Conservation (phyloP, 441 rosid genomes). For the Aquilaria agallochum region DNA sequence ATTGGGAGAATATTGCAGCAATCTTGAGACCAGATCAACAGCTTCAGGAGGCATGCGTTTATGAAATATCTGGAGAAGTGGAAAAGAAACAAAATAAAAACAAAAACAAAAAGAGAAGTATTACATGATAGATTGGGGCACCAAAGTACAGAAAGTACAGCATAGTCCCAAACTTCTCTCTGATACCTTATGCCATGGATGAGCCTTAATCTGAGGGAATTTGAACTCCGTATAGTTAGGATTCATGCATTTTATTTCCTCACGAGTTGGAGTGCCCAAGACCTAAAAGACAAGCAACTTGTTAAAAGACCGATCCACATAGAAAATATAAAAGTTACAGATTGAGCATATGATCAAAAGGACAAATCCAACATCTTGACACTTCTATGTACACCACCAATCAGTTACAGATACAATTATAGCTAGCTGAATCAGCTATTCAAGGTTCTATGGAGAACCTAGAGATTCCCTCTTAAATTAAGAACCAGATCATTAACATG, state of each 20-base stretch:
- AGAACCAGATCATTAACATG: too few relatives aligned
- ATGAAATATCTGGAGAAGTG: slow-evolving; percentile 62
- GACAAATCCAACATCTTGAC: too few relatives aligned
- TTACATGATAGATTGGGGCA: neutral
- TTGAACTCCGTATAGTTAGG: slow-evolving; percentile 92
- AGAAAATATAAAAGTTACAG: too few relatives aligned
- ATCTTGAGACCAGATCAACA: slow-evolving; percentile 91
- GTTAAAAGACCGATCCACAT: too few relatives aligned
- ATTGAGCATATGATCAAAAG: too few relatives aligned
- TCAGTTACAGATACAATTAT: too few relatives aligned
- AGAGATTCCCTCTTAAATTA: too few relatives aligned
- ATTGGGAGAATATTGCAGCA: slow-evolving; percentile 94
- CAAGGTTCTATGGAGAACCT: too few relatives aligned
- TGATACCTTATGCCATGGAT: slow-evolving; percentile 96
- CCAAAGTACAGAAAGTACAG: slow-evolving; percentile 3
- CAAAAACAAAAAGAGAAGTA: slow-evolving; percentile 11
- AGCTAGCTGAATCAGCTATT: too few relatives aligned
- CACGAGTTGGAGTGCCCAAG: slow-evolving; percentile 96
- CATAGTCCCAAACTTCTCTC: neutral
- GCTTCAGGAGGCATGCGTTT: slow-evolving; percentile 97
- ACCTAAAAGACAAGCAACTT: slow-evolving; percentile 41
- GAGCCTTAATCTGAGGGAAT: slow-evolving; percentile 95
- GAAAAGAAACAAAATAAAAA: too few relatives aligned
- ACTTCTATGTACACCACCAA: too few relatives aligned
- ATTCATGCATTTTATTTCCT: slow-evolving; percentile 98